Percentiles rank a stretch among this genome's conserved stretches.
phyloP scores from a whole-genome alignment of 176 grass and related monocot genomes.

The Luzula sylvatica region DNA sequence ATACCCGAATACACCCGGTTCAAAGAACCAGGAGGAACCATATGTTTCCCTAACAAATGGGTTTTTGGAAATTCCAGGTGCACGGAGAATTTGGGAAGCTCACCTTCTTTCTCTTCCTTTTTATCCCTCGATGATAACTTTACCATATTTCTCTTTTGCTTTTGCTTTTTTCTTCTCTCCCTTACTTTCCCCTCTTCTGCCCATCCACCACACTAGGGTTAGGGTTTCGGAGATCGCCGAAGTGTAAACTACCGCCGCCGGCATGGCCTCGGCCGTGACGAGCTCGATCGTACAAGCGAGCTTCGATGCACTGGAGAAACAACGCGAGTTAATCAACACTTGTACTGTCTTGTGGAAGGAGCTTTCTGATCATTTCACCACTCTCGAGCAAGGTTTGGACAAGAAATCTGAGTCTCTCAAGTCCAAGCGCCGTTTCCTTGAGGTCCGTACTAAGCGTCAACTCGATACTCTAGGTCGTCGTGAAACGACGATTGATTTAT shows the following conservation, averaged over 20 bases:
- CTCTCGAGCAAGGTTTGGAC: constrained; percentile 51
- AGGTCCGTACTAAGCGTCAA: constrained; percentile 32
- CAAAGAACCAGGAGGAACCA: not conserved
- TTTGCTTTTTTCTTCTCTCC: constrained; percentile 2
- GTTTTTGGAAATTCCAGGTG: not conserved
- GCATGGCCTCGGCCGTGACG: constrained; percentile 24
- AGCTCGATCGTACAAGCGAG: constrained; percentile 36
- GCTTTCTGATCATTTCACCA: constrained; percentile 55
- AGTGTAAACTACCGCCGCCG: constrained; percentile 11
- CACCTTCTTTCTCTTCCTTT: constrained; percentile 1
- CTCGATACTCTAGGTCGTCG: constrained; percentile 43
- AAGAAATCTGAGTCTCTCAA: constrained; percentile 49
- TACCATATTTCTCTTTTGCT: not conserved
- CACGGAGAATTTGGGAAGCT: not conserved
- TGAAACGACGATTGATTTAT: constrained; percentile 42
- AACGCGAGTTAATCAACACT: constrained; percentile 56
- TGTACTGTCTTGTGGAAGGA: constrained; percentile 71
- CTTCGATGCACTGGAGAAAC: constrained; percentile 68
- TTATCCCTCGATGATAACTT: not conserved
- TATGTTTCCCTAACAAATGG: not conserved
- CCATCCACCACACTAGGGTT: constrained; percentile 29
- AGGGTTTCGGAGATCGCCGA: constrained; percentile 32
- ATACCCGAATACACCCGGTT: not conserved
- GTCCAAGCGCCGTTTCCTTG: constrained; percentile 33
- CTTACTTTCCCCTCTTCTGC: constrained; percentile 7